These are phyloP conservation scores for Plasmodium coatneyi DNA, from an alignment of 169 alveolate genomes.

Conservation along the genomic window DNA sequence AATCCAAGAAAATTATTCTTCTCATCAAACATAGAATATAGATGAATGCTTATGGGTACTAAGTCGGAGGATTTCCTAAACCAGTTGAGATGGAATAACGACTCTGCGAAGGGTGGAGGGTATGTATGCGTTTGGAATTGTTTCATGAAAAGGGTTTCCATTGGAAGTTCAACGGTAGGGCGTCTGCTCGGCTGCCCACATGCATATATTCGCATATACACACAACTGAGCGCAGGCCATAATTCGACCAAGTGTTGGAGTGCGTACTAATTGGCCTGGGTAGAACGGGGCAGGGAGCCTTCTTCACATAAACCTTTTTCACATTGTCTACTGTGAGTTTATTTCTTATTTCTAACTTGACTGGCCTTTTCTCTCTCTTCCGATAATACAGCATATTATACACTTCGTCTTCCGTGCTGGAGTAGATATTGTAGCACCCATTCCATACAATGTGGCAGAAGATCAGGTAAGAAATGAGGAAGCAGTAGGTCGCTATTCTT, in stretches of 20 bases:
- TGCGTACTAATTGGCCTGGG: conserved; percentile 72
- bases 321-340: conserved; percentile 6
- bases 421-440: conserved; percentile 65
- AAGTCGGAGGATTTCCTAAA: conserved; percentile 69
- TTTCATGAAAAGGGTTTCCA: background rate
- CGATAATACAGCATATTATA: conserved; percentile 31
- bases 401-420: conserved; percentile 71
- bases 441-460: conserved; percentile 72
- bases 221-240: background rate
- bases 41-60: conserved; percentile 73
- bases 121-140: background rate
- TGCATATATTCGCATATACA: background rate
- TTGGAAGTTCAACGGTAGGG: background rate
- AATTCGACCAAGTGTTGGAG: background rate
- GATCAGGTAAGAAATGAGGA: conserved; percentile 41
- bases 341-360: conserved; percentile 30
- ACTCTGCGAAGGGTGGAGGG: conserved; percentile 9
- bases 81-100: conserved; percentile 72
- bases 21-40: conserved; percentile 75
- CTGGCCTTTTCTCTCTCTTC: conserved; percentile 18
- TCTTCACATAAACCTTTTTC: conserved; percentile 23
- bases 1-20: conserved; percentile 56
- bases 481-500: conserved; percentile 23
- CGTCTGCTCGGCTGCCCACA: background rate
- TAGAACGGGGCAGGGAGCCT: conserved; percentile 64